A percentile compares a stretch with the other conserved stretches of the same genome.
Conservation (phyloP, 2,329 filamentous ascomycete species). For the Sarocladiaceae sp. region DNA sequence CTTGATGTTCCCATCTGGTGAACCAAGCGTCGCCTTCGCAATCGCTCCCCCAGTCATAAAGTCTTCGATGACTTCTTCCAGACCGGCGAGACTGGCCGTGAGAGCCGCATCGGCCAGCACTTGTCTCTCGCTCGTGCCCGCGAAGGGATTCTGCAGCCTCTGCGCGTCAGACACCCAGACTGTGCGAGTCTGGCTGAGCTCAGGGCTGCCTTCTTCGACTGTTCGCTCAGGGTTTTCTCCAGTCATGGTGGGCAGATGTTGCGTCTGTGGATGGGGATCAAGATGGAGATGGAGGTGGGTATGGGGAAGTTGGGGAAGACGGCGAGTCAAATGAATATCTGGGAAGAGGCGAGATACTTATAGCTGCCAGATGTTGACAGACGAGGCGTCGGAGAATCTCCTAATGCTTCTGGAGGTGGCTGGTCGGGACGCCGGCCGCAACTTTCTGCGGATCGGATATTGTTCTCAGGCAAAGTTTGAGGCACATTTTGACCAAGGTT, state of each 20-base stretch:
- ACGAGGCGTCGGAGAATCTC: too few relatives aligned
- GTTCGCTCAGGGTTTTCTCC: background rate
- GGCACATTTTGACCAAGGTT: too few relatives aligned
- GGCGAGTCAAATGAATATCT: too few relatives aligned
- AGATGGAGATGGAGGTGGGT: background rate
- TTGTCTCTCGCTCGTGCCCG: conserved; percentile 12
- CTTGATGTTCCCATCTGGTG: conserved; percentile 13
- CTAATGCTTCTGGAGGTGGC: too few relatives aligned
- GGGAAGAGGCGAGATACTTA: too few relatives aligned
- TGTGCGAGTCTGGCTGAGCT: background rate
- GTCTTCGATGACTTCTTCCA: conserved; percentile 23
- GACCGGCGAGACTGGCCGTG: conserved; percentile 17
- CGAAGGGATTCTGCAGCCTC: conserved; percentile 14
- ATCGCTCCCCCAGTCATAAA: conserved; percentile 43
- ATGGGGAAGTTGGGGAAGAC: background rate
- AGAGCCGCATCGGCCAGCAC: conserved; percentile 20
- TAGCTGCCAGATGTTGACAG: too few relatives aligned
- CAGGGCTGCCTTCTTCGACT: too few relatives aligned
- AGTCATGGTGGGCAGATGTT: too few relatives aligned
- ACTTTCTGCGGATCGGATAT: too few relatives aligned
- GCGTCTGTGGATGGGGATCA: background rate
- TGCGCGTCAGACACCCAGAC: conserved; percentile 2
- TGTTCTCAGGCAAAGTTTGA: too few relatives aligned
- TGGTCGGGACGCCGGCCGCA: too few relatives aligned
- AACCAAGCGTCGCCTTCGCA: conserved; percentile 24